Percentiles rank a stretch among this genome's conserved stretches.
Evolutionary conservation across 179 eudicot species (phyloP).

Genomic region (Amaranthus tricolor): DNA sequence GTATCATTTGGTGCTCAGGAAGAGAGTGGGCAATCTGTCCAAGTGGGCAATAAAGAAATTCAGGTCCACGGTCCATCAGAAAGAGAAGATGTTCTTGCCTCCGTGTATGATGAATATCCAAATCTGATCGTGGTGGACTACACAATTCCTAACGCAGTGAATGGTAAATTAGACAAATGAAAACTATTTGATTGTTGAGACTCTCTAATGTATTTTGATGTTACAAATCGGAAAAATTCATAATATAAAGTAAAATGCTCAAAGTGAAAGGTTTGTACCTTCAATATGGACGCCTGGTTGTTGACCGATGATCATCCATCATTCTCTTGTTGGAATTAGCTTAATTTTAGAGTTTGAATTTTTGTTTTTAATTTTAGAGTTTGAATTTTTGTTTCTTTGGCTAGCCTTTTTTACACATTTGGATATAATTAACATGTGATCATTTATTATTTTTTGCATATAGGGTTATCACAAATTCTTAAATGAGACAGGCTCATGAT

Average conservation of each 20-base stretch:
- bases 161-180: slow-evolving; percentile 41
- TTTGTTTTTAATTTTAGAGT: not conserved
- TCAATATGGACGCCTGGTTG: not conserved
- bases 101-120: slow-evolving; percentile 56
- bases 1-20: slow-evolving; percentile 66
- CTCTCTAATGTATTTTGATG: too few species aligned
- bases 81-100: slow-evolving; percentile 56
- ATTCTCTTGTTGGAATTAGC: not conserved
- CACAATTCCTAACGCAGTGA: slow-evolving; percentile 78
- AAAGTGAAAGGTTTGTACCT: not conserved
- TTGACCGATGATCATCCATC: not conserved
- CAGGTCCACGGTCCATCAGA: slow-evolving; percentile 65
- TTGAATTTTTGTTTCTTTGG: not conserved
- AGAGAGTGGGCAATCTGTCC: slow-evolving; percentile 55
- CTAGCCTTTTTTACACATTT: not conserved
- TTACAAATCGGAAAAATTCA: not conserved
- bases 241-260: too few species aligned
- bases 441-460: not conserved
- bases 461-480: too few species aligned
- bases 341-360: not conserved
- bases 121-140: slow-evolving; percentile 83
- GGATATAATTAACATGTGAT: not conserved
- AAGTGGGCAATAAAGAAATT: slow-evolving; percentile 70
- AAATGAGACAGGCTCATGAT: too few species aligned
- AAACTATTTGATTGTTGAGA: slow-evolving; percentile 1